Conservation (phyloP, 192 early-diverging fungal species). For the Gryganskiella cystojenkinii region DNA sequence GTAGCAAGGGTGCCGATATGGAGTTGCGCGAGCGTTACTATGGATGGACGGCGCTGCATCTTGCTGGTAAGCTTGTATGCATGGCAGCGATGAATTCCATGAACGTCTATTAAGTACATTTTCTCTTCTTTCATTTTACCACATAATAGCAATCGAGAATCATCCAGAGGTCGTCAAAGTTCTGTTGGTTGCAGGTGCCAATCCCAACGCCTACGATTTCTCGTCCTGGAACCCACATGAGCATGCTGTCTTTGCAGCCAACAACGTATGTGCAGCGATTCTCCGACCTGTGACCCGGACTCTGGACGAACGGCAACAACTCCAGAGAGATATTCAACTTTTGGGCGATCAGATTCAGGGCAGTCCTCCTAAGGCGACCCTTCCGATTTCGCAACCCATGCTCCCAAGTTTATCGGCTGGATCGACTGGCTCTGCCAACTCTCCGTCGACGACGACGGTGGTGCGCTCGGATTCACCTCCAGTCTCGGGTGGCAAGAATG, state of each 20-base stretch:
- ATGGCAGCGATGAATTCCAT: too few species aligned
- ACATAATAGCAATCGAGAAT: constrained; percentile 66
- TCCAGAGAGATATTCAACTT: constrained; percentile 1
- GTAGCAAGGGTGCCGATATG: constrained; percentile 46
- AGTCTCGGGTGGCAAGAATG: constrained; percentile 18
- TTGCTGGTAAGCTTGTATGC: constrained; percentile 60
- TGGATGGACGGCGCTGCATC: constrained; percentile 71
- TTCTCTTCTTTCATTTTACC: background rate
- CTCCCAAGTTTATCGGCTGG: constrained; percentile 1
- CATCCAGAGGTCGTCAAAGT: constrained; percentile 61
- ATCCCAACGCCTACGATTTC: constrained; percentile 56
- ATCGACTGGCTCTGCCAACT: background rate
- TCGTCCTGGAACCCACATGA: constrained; percentile 71
- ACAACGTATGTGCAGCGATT: constrained; percentile 57
- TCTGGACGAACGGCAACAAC: constrained; percentile 23
- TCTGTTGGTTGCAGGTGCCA: constrained; percentile 64
- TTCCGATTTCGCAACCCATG: background rate
- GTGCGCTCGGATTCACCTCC: constrained; percentile 7
- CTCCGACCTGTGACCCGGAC: constrained; percentile 55
- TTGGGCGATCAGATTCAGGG: background rate
- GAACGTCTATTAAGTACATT: too few species aligned
- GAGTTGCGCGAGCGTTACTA: constrained; percentile 64
- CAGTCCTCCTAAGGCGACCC: constrained; percentile 16
- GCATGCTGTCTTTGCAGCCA: constrained; percentile 71
- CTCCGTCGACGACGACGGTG: too few species aligned